phyloP scores from a whole-genome alignment of 345 rosid genomes.

The Populus davidiana region DNA sequence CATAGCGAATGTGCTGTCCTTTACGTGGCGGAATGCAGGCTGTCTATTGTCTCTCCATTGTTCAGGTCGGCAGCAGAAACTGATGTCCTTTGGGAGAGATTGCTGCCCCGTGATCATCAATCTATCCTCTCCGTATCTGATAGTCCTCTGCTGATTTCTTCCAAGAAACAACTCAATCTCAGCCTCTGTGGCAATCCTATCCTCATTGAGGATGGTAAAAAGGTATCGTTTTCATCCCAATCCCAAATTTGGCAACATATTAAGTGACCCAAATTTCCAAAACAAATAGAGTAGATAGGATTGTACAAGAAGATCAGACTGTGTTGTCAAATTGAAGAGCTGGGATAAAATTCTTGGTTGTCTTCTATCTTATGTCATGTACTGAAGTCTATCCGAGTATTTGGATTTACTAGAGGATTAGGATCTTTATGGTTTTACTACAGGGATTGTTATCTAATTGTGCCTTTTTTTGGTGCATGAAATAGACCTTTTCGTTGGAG shows the following conservation, averaged over 20 bases:
- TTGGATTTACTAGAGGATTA: no score
- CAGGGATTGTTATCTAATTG: no score
- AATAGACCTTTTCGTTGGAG: conserved; percentile 30
- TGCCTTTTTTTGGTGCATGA: no score
- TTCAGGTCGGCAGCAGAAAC: conserved; percentile 49
- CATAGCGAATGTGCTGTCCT: conserved; percentile 42
- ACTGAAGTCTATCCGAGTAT: no score
- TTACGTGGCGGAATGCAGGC: conserved; percentile 43
- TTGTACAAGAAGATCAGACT: no score
- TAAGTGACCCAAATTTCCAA: no score
- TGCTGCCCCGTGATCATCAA: conserved; percentile 44
- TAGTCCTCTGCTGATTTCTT: background rate
- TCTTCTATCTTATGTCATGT: no score
- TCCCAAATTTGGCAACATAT: no score
- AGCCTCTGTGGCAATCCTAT: conserved; percentile 41
- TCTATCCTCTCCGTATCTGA: conserved; percentile 23
- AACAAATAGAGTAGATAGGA: no score
- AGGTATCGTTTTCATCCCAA: conserved; percentile 31
- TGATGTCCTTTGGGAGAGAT: conserved; percentile 55
- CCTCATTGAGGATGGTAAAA: conserved; percentile 49
- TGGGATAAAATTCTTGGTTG: no score
- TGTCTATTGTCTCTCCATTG: conserved; percentile 41
- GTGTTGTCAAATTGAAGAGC: no score
- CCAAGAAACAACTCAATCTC: conserved; percentile 50
- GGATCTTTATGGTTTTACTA: no score